Conservation (phyloP, 371 early-diverging fungal genomes). For the Neoconidiobolus thromboides region DNA sequence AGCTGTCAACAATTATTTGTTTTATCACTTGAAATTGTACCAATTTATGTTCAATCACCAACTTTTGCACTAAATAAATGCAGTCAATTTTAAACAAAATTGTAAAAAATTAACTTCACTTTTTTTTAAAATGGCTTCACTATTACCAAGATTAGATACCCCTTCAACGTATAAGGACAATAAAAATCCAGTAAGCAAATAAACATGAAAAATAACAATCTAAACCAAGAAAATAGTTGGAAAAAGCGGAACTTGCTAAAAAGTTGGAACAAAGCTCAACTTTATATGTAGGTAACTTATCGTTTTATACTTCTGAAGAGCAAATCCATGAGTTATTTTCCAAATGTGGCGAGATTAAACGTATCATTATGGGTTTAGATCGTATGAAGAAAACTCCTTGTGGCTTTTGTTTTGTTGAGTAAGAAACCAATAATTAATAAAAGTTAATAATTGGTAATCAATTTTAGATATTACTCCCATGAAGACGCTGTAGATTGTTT, state of each 20-base stretch:
- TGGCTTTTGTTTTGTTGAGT: constrained; percentile 98
- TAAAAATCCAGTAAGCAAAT: not conserved
- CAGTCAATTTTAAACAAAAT: too few species aligned
- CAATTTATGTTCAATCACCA: too few species aligned
- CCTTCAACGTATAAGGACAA: constrained; percentile 5
- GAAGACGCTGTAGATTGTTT: constrained; percentile 75
- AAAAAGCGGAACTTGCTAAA: constrained; percentile 37
- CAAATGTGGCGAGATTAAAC: constrained; percentile 89
- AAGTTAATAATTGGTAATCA: not conserved
- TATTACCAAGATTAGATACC: constrained; percentile 1
- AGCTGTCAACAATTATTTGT: too few species aligned
- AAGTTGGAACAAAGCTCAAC: constrained; percentile 59
- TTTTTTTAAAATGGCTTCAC: constrained; percentile 1
- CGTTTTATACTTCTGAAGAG: constrained; percentile 96
- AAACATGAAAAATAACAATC: not conserved
- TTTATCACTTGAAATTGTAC: too few species aligned
- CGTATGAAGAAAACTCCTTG: constrained; percentile 87
- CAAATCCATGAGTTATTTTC: constrained; percentile 93
- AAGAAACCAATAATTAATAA: constrained; percentile 6
- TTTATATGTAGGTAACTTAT: constrained; percentile 94
- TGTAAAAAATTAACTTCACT: too few species aligned
- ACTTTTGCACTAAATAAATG: too few species aligned
- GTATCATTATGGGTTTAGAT: constrained; percentile 97
- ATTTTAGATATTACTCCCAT: constrained; percentile 65
- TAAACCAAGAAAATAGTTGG: constrained; percentile 24